phyloP scores from a whole-genome alignment of 2,329 filamentous ascomycete genomes.

The Neophaeococcomyces aloes region DNA sequence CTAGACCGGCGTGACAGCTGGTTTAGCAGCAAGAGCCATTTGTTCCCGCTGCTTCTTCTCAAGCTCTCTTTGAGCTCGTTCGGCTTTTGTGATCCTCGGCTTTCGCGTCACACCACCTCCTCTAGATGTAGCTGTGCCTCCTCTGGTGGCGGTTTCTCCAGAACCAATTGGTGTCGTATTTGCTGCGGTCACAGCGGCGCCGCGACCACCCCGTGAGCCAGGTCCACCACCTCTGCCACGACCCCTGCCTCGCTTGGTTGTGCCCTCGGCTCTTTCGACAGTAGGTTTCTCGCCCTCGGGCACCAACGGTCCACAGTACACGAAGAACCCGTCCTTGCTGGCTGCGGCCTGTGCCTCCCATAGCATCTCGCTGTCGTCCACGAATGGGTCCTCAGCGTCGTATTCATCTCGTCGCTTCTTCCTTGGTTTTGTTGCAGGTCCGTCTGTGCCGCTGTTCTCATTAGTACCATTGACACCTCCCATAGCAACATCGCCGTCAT shows the following conservation, averaged over 20 bases:
- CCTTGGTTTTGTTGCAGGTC: slow-evolving; percentile 63
- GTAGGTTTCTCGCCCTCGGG: slow-evolving; percentile 71
- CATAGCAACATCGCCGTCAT: slow-evolving; percentile 37
- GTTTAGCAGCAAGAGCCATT: slow-evolving; percentile 25
- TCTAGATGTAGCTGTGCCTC: slow-evolving; percentile 18
- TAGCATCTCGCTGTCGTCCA: slow-evolving; percentile 83
- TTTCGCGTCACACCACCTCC: slow-evolving; percentile 56
- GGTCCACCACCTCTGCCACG: slow-evolving; percentile 43
- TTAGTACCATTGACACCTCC: slow-evolving; percentile 34
- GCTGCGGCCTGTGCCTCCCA: slow-evolving; percentile 95
- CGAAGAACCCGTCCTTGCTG: slow-evolving; percentile 93
- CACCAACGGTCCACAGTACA: slow-evolving; percentile 86
- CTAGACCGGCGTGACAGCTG: no score
- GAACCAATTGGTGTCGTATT: no score
- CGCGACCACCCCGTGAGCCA: slow-evolving; percentile 33
- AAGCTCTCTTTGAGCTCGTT: slow-evolving; percentile 67
- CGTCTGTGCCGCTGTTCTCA: slow-evolving; percentile 45
- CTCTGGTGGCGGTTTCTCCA: slow-evolving; percentile 15
- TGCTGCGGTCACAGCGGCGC: slow-evolving; percentile 14
- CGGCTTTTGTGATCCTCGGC: slow-evolving; percentile 67
- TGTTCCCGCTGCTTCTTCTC: slow-evolving; percentile 68
- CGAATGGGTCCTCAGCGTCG: slow-evolving; percentile 57
- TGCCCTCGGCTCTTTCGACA: slow-evolving; percentile 61
- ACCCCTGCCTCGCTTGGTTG: slow-evolving; percentile 42
- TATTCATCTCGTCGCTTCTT: slow-evolving; percentile 55